Evolutionary conservation across 2,329 filamentous ascomycete genomes (phyloP).

Genomic region (Claviceps digitariae): DNA sequence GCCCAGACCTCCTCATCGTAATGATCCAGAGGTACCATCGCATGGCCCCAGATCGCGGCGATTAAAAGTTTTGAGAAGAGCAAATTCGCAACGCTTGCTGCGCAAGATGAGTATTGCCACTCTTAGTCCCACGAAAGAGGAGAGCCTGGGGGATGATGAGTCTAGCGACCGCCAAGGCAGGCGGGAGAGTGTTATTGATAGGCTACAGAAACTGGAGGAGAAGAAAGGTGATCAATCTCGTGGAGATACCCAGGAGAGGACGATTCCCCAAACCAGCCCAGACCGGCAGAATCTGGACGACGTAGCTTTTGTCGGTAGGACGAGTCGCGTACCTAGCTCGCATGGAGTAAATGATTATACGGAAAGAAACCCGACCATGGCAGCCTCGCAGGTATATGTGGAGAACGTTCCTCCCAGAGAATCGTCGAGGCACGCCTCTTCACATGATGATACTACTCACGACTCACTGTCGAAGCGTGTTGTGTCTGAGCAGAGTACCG

Average conservation of each 20-base stretch:
- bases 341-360: background rate
- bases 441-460: background rate
- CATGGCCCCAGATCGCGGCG: constrained; percentile 11
- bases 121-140: constrained; percentile 20
- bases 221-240: background rate
- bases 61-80: constrained; percentile 10
- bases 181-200: background rate
- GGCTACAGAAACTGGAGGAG: constrained; percentile 2
- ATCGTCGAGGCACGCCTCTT: constrained; percentile 8
- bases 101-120: constrained; percentile 12
- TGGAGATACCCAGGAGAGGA: background rate
- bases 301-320: background rate
- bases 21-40: constrained; percentile 24
- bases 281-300: background rate
- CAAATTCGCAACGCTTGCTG: constrained; percentile 11
- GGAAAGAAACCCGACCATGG: background rate
- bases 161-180: background rate
- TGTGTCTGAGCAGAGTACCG: background rate
- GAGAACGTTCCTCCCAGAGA: constrained; percentile 9
- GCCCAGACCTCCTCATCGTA: constrained; percentile 19
- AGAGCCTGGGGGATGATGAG: constrained; percentile 12
- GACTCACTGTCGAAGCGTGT: background rate
- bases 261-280: background rate
- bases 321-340: background rate
- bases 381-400: constrained; percentile 4